A percentile compares a stretch with the other conserved stretches of the same genome.
These are phyloP conservation scores for Periconia sp. DNA, from an alignment of 2,329 filamentous ascomycete species.

Conservation along the genomic window DNA sequence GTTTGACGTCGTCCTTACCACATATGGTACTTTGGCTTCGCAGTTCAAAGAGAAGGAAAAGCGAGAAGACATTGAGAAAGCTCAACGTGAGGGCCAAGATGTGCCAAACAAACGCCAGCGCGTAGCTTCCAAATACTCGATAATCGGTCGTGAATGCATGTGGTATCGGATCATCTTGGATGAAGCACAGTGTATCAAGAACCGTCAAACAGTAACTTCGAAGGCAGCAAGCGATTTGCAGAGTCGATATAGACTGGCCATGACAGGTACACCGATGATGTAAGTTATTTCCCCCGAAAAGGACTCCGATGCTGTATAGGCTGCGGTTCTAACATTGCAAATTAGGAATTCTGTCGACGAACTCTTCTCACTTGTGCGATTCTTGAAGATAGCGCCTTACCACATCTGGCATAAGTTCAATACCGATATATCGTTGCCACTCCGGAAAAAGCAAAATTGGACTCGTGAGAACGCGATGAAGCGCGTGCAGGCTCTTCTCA, in stretches of 20 bases:
- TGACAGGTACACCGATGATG: constrained; percentile 69
- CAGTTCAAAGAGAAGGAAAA: constrained; percentile 64
- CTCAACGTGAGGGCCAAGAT: constrained; percentile 2
- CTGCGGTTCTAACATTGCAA: neutral
- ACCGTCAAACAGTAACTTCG: constrained; percentile 64
- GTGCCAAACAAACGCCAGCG: constrained; percentile 6
- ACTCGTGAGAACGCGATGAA: constrained; percentile 59
- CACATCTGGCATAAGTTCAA: constrained; percentile 64
- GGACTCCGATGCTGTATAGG: neutral
- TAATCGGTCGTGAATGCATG: constrained; percentile 61
- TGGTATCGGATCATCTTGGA: constrained; percentile 70
- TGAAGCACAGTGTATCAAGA: constrained; percentile 82
- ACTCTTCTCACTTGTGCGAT: constrained; percentile 74
- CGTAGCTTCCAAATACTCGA: constrained; percentile 25
- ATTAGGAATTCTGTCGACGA: constrained; percentile 80
- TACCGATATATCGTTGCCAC: constrained; percentile 48
- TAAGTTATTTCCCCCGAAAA: neutral
- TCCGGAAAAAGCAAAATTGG: constrained; percentile 47
- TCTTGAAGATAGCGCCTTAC: constrained; percentile 77
- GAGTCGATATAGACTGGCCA: constrained; percentile 68
- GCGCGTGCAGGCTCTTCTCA: constrained; percentile 73
- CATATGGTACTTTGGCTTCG: constrained; percentile 70
- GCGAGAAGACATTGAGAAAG: constrained; percentile 43
- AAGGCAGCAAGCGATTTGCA: constrained; percentile 61
- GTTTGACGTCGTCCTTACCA: constrained; percentile 77